Conservation (phyloP, 192 early-diverging fungal genomes). For the Geranomyces variabilis region DNA sequence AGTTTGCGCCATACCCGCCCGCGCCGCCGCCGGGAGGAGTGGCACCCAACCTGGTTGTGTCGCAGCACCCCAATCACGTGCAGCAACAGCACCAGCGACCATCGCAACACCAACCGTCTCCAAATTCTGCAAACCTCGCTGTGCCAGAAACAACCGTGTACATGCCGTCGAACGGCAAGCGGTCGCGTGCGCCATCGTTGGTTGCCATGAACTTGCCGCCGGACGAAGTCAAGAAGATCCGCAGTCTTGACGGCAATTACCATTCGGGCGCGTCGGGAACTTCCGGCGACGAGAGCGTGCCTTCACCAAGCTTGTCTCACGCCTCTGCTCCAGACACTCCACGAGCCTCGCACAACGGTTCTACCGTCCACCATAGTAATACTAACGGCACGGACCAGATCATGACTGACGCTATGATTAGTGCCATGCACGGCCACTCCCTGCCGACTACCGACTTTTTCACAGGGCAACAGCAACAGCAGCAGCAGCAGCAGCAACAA, state of each 20-base stretch:
- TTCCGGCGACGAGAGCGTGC: not conserved
- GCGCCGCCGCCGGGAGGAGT: not conserved
- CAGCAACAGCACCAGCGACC: constrained; percentile 6
- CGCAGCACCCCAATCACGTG: too few relatives aligned
- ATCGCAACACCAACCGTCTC: not conserved
- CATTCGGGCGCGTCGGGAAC: not conserved
- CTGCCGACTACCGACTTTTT: not conserved
- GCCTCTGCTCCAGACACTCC: constrained; percentile 3
- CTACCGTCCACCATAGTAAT: too few relatives aligned
- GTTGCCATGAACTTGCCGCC: constrained; percentile 19
- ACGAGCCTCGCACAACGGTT: not conserved
- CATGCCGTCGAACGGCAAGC: constrained; percentile 1
- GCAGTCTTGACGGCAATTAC: not conserved
- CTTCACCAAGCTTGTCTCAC: not conserved
- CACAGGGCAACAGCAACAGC: too few relatives aligned
- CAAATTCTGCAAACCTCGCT: not conserved
- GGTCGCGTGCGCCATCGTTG: constrained; percentile 20
- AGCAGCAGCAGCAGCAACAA: too few relatives aligned
- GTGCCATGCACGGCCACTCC: not conserved
- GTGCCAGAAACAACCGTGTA: not conserved
- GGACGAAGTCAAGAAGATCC: constrained; percentile 24
- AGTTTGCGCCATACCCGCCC: not conserved
- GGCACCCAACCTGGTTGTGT: too few relatives aligned
- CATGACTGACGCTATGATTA: not conserved
- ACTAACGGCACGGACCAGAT: not conserved